Evolutionary conservation across 208 protist genomes (phyloP).

Genomic region (Acanthamoeba culbertsoni): DNA sequence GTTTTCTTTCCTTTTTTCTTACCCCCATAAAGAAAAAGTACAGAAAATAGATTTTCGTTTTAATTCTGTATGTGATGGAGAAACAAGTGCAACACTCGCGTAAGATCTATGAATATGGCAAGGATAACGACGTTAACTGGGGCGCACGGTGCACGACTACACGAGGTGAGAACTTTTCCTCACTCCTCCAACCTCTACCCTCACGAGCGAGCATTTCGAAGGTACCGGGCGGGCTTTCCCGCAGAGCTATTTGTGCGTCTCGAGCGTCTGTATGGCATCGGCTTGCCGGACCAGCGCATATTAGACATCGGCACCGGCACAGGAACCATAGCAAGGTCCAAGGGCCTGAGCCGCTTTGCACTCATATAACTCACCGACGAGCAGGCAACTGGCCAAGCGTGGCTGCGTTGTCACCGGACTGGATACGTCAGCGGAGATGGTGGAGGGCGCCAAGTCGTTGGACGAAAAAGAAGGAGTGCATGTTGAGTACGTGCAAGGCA

Average conservation of each 20-base stretch:
- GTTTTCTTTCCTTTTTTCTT: no score
- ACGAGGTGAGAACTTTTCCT: neutral
- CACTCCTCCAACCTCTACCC: neutral
- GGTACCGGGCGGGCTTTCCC: neutral
- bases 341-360: neutral
- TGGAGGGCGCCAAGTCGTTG: neutral
- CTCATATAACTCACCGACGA: neutral
- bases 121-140: neutral
- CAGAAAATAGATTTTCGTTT: no score
- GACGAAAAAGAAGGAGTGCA: neutral
- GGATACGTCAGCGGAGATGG: neutral
- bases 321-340: neutral
- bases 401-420: neutral
- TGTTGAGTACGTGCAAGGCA: neutral
- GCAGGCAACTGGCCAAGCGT: neutral
- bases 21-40: no score
- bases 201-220: neutral
- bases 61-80: no score
- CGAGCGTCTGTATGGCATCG: conserved; percentile 1
- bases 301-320: conserved; percentile 32
- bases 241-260: neutral
- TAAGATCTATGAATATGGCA: neutral
- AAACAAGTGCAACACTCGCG: neutral
- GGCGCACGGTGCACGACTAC: neutral
- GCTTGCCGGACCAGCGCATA: neutral